These are phyloP conservation scores for Venturia nashicola DNA, from an alignment of 2,329 filamentous ascomycete genomes.

Conservation along the genomic window DNA sequence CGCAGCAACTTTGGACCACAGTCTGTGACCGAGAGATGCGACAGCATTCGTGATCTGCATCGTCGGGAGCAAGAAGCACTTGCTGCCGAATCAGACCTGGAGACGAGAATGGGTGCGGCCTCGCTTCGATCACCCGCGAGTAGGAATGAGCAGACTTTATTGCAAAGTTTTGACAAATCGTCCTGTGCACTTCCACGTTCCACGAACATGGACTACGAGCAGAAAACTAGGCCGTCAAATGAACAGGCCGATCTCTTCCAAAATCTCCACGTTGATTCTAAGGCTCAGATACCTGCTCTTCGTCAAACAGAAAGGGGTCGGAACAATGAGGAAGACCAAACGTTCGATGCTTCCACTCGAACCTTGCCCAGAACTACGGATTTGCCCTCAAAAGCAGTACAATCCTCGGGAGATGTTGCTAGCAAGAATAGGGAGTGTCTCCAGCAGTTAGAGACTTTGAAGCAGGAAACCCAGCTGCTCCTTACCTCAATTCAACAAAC, in stretches of 20 bases:
- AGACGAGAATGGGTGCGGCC: neutral
- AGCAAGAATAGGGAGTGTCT: neutral
- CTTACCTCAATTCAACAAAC: neutral
- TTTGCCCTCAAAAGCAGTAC: neutral
- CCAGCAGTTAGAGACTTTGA: neutral
- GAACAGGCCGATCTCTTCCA: neutral
- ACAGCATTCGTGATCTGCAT: neutral
- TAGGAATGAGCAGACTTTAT: neutral
- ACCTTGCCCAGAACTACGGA: too few species aligned
- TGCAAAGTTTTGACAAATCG: neutral
- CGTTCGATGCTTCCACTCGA: neutral
- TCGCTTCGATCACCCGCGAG: neutral
- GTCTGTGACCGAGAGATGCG: neutral
- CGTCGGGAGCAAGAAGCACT: neutral
- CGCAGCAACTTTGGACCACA: neutral
- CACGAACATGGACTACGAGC: neutral
- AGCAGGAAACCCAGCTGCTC: neutral
- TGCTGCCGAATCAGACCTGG: neutral
- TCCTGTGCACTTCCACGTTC: neutral
- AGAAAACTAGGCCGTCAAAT: neutral
- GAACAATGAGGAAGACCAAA: neutral
- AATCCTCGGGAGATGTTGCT: neutral
- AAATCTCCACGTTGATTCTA: neutral
- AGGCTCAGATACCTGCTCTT: neutral
- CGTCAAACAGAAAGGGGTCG: neutral